Evolutionary conservation across 345 rosid species (phyloP).

Genomic region (Dipteronia sinensis): DNA sequence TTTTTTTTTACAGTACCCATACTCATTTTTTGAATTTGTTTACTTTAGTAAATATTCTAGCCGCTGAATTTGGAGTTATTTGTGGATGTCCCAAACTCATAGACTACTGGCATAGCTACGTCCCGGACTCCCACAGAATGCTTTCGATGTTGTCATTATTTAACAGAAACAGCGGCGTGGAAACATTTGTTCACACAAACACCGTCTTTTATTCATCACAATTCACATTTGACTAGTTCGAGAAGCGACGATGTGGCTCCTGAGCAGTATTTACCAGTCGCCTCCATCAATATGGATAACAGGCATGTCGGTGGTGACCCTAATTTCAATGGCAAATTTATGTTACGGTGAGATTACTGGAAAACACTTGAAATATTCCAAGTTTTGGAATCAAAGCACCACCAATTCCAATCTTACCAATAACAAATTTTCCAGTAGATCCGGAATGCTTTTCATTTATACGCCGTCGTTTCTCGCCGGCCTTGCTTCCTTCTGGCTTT

Average conservation of each 20-base stretch:
- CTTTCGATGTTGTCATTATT: no score
- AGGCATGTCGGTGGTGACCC: conserved; percentile 35
- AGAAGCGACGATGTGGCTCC: background rate
- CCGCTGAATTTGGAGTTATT: no score
- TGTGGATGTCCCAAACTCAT: no score
- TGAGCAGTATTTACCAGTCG: conserved; percentile 31
- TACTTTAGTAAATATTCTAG: no score
- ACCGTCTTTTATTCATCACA: no score
- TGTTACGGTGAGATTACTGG: conserved; percentile 55
- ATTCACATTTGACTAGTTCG: no score
- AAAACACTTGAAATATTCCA: conserved; percentile 56
- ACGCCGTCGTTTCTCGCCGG: conserved; percentile 61
- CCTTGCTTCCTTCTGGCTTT: conserved; percentile 47
- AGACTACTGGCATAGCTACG: no score
- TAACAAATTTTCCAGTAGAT: conserved; percentile 41
- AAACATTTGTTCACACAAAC: no score
- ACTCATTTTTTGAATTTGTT: no score
- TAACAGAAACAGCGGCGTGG: no score
- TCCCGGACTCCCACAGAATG: no score
- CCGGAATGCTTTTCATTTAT: conserved; percentile 61
- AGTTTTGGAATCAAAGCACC: conserved; percentile 35
- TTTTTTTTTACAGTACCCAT: no score
- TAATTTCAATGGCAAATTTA: conserved; percentile 29
- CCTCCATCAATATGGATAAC: conserved; percentile 42
- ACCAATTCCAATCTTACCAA: background rate